A percentile compares a stretch with the other conserved stretches of the same genome.
phyloP scores from a whole-genome alignment of 176 grass and related monocot genomes.

The Oryza brachyantha region DNA sequence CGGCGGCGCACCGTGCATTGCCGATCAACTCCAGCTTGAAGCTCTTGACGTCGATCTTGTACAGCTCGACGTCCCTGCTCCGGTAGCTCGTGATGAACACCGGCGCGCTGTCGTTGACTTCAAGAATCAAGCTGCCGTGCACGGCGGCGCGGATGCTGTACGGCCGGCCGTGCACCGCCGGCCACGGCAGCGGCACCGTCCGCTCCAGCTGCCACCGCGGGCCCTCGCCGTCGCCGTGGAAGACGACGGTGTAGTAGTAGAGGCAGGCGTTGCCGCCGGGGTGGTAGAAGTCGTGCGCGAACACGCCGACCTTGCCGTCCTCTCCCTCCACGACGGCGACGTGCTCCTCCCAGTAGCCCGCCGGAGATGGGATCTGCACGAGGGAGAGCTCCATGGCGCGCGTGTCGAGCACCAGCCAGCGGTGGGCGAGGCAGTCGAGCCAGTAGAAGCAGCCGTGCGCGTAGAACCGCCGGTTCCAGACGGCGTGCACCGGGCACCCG shows the following conservation, averaged over 20 bases:
- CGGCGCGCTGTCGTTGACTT: constrained; percentile 11
- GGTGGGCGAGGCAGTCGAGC: constrained; percentile 36
- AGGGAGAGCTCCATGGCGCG: constrained; percentile 36
- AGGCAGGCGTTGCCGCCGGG: constrained; percentile 21
- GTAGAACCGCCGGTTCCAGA: constrained; percentile 48
- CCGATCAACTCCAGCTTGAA: constrained; percentile 41
- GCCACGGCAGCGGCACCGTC: constrained; percentile 32
- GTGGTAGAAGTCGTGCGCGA: constrained; percentile 47
- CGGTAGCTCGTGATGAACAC: constrained; percentile 1
- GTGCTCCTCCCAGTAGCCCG: constrained; percentile 41
- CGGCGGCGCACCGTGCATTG: neutral
- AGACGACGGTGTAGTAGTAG: constrained; percentile 38
- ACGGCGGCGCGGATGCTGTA: constrained; percentile 26
- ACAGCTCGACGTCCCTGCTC: constrained; percentile 35
- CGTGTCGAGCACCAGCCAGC: constrained; percentile 44
- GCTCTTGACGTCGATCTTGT: constrained; percentile 25
- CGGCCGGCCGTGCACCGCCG: neutral
- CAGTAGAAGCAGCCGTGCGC: constrained; percentile 59
- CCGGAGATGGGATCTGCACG: constrained; percentile 14
- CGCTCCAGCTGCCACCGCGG: constrained; percentile 32
- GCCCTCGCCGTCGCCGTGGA: neutral
- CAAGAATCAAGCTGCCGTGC: constrained; percentile 35
- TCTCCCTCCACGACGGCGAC: constrained; percentile 29
- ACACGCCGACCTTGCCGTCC: constrained; percentile 20
- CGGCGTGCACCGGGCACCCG: constrained; percentile 22